Evolutionary conservation across 2,329 filamentous ascomycete species (phyloP).

Genomic region (Lecanicillium sp.): DNA sequence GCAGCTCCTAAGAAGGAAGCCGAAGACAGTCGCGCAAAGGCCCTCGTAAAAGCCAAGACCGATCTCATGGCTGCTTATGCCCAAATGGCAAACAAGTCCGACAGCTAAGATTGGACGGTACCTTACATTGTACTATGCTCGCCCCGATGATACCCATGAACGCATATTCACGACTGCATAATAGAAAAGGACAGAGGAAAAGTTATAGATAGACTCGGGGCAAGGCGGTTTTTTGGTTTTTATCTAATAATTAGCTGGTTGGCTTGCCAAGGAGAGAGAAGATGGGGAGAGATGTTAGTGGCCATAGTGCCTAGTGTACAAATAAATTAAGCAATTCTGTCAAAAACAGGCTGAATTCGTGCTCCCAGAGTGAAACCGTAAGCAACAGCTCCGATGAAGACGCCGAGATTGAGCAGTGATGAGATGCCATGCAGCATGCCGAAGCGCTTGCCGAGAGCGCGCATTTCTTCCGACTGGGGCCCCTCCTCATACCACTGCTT

Average conservation of each 20-base stretch:
- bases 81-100: constrained; percentile 13
- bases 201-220: too few species aligned
- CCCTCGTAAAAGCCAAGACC: constrained; percentile 39
- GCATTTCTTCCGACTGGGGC: constrained; percentile 81
- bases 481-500: constrained; percentile 76
- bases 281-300: background rate
- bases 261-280: too few species aligned
- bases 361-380: constrained; percentile 72
- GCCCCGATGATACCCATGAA: constrained; percentile 4
- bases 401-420: constrained; percentile 67
- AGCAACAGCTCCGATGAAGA: constrained; percentile 58
- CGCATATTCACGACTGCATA: background rate
- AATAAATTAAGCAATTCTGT: constrained; percentile 2
- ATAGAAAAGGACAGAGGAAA: too few species aligned
- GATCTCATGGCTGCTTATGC: constrained; percentile 28
- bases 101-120: constrained; percentile 15
- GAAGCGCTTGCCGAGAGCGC: constrained; percentile 69
- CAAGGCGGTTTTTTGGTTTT: too few species aligned
- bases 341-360: constrained; percentile 39
- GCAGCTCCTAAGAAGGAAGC: constrained; percentile 12
- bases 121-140: background rate
- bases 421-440: constrained; percentile 73
- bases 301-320: background rate
- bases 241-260: too few species aligned
- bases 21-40: constrained; percentile 25